These are phyloP conservation scores for Knoxia roxburghii DNA, from an alignment of 257 asterid species.

Conservation along the genomic window DNA sequence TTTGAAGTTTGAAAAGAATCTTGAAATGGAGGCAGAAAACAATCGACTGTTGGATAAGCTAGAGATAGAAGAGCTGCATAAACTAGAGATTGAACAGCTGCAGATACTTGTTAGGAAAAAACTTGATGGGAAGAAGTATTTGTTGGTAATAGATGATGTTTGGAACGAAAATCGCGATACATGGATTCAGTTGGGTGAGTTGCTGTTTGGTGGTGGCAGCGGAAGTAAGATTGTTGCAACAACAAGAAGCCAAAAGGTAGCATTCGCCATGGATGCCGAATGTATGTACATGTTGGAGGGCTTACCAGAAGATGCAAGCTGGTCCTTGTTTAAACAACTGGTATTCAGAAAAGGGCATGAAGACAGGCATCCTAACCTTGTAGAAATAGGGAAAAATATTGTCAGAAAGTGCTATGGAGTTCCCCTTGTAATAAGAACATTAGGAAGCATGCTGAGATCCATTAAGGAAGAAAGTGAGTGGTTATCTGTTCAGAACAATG, in stretches of 20 bases:
- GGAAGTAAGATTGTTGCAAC: conserved; percentile 24
- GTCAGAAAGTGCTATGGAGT: conserved; percentile 23
- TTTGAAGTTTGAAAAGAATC: neutral
- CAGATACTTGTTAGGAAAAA: conserved; percentile 6
- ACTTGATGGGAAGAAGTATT: conserved; percentile 9
- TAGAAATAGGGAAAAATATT: conserved; percentile 21
- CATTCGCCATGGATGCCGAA: conserved; percentile 15
- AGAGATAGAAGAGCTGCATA: conserved; percentile 14
- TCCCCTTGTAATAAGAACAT: conserved; percentile 21
- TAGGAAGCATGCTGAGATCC: conserved; percentile 18
- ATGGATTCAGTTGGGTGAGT: conserved; percentile 19
- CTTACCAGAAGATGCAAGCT: conserved; percentile 16
- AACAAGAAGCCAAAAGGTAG: conserved; percentile 18
- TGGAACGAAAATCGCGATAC: conserved; percentile 24
- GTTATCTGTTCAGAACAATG: conserved; percentile 15
- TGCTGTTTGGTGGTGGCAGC: conserved; percentile 12
- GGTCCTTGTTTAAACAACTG: conserved; percentile 17
- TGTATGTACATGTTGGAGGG: conserved; percentile 11
- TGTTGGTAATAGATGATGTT: conserved; percentile 21
- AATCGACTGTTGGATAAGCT: neutral
- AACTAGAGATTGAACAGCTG: conserved; percentile 9
- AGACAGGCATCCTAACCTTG: conserved; percentile 2
- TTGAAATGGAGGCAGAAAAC: conserved; percentile 1
- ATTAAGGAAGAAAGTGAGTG: conserved; percentile 17
- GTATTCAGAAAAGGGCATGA: conserved; percentile 21